phyloP scores from a whole-genome alignment of 169 alveolate species.

The Plasmodium gonderi region DNA sequence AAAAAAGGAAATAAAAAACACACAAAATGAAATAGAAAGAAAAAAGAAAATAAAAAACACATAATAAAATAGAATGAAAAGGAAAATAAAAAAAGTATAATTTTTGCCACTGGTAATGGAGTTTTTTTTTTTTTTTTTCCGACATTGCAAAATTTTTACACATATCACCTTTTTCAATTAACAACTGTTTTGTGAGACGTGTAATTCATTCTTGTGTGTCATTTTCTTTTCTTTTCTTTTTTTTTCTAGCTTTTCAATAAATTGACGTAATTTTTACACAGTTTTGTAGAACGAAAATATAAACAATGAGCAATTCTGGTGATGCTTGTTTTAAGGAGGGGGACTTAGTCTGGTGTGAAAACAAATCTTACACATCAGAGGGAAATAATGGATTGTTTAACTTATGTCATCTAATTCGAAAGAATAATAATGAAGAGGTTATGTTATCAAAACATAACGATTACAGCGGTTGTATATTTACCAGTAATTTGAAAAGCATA shows the following conservation, averaged over 20 bases:
- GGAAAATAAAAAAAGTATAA: not conserved
- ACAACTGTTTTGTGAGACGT: not conserved
- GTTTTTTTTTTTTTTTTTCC: not conserved
- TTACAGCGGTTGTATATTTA: conserved; percentile 13
- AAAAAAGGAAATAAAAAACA: not conserved
- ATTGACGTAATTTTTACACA: not conserved
- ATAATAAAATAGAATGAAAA: not conserved
- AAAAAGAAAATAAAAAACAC: not conserved
- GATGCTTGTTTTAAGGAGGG: conserved; percentile 41
- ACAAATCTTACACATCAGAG: conserved; percentile 16
- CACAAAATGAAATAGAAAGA: not conserved
- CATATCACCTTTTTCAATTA: no score
- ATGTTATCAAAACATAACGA: conserved; percentile 13
- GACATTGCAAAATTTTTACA: not conserved
- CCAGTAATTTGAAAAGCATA: not conserved
- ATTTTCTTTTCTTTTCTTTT: not conserved
- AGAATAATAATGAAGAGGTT: conserved; percentile 23
- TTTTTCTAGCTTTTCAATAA: not conserved
- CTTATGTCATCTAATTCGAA: conserved; percentile 31
- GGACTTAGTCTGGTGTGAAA: conserved; percentile 61
- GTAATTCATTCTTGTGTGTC: not conserved
- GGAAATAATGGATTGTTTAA: not conserved
- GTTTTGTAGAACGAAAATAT: not conserved
- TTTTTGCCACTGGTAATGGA: not conserved
- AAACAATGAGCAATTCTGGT: not conserved